Evolutionary conservation across 768 basidiomycete species (phyloP).

Genomic region (Pulveroboletus ravenelii): DNA sequence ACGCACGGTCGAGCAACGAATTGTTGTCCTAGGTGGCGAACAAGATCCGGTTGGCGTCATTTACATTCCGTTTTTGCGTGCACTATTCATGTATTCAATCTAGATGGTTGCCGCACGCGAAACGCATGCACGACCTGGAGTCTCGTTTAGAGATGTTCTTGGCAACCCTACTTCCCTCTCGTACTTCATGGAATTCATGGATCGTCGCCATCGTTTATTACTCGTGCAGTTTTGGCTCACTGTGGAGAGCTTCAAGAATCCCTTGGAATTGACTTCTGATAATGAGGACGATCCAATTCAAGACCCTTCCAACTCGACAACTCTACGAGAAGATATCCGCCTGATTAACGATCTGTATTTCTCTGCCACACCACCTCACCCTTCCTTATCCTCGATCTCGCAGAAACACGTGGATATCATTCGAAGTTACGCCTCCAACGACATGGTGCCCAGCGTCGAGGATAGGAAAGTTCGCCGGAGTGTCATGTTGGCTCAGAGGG

Average conservation of each 20-base stretch:
- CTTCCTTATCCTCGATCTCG: slow-evolving; percentile 58
- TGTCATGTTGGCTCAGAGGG: slow-evolving; percentile 79
- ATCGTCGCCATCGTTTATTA: slow-evolving; percentile 75
- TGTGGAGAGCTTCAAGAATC: slow-evolving; percentile 97
- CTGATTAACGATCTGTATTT: slow-evolving; percentile 92
- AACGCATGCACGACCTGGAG: slow-evolving; percentile 39
- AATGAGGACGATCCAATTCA: slow-evolving; percentile 61
- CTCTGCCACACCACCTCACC: slow-evolving; percentile 51
- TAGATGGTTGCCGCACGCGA: slow-evolving; percentile 44
- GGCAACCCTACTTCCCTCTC: slow-evolving; percentile 86
- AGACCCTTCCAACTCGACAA: slow-evolving; percentile 51
- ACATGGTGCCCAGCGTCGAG: slow-evolving; percentile 39
- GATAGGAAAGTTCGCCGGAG: slow-evolving; percentile 64
- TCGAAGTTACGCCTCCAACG: slow-evolving; percentile 55
- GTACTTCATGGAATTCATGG: slow-evolving; percentile 99
- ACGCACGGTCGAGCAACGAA: slow-evolving; percentile 80
- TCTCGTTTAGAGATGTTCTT: slow-evolving; percentile 75
- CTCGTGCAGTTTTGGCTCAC: slow-evolving; percentile 97
- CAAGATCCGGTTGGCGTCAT: slow-evolving; percentile 49
- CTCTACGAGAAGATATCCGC: slow-evolving; percentile 78
- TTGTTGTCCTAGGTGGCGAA: slow-evolving; percentile 70
- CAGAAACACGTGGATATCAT: slow-evolving; percentile 69
- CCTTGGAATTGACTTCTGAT: slow-evolving; percentile 67
- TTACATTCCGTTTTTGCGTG: background rate
- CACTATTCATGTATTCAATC: slow-evolving; percentile 1